These are phyloP conservation scores for Tardiomyces depauwii DNA, from an alignment of 1,139 yeast species.

Conservation along the genomic window DNA sequence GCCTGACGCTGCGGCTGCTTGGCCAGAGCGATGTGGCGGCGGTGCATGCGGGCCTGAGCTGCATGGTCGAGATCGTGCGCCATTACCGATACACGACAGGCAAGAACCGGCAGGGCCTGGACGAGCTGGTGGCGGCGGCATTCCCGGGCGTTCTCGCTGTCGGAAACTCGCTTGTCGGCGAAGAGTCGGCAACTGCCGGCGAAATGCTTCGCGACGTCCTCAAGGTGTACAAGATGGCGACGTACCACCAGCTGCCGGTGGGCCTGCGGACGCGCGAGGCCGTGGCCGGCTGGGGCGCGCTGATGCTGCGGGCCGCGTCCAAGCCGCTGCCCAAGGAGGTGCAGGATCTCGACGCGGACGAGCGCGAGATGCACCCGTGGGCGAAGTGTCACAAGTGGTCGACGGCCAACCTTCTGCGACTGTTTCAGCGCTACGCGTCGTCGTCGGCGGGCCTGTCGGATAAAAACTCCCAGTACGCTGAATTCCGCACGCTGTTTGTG, in stretches of 20 bases:
- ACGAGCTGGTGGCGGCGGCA: constrained; percentile 47
- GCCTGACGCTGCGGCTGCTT: constrained; percentile 47
- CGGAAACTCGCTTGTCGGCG: constrained; percentile 46
- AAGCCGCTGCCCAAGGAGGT: constrained; percentile 45
- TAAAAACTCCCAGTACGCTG: constrained; percentile 18
- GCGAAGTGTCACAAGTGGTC: constrained; percentile 88
- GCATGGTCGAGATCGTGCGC: constrained; percentile 65
- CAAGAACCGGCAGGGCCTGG: constrained; percentile 44
- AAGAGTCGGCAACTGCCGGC: constrained; percentile 39
- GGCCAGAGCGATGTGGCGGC: constrained; percentile 41
- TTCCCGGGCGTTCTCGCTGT: constrained; percentile 61
- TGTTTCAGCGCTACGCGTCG: constrained; percentile 67
- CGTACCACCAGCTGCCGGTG: constrained; percentile 67
- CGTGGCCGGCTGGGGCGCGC: constrained; percentile 62
- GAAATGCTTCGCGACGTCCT: constrained; percentile 70
- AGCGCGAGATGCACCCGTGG: constrained; percentile 43
- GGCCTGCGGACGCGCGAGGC: constrained; percentile 50
- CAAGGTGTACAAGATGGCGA: constrained; percentile 73
- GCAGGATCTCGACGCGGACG: constrained; percentile 35
- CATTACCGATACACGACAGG: constrained; percentile 70
- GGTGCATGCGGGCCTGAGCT: constrained; percentile 65
- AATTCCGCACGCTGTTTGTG: constrained; percentile 24
- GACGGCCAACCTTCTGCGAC: constrained; percentile 61
- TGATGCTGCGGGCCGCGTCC: constrained; percentile 61
- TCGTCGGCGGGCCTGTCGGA: constrained; percentile 19